Conservation (phyloP, 1,284 basidiomycete genomes). For the Heliocybe sulcata region DNA sequence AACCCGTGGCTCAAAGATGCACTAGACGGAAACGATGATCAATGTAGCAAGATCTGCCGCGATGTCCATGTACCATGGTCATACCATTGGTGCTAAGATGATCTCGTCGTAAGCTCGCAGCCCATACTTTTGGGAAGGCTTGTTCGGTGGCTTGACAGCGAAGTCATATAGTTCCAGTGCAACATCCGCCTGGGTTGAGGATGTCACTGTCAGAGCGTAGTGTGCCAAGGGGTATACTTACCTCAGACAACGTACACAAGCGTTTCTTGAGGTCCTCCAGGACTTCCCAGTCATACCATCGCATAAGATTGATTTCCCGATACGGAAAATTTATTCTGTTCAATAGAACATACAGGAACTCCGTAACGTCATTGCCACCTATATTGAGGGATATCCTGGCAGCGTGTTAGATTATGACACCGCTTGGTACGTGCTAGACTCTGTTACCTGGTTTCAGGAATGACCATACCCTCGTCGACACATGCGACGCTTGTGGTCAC, state of each 20-base stretch:
- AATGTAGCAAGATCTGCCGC: too few species aligned
- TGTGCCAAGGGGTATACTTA: constrained; percentile 23
- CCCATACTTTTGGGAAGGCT: constrained; percentile 82
- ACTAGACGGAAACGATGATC: constrained; percentile 34
- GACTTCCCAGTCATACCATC: constrained; percentile 80
- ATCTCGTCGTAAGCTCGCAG: constrained; percentile 94
- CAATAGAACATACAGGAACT: constrained; percentile 80
- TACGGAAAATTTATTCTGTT: constrained; percentile 86
- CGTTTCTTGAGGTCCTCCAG: constrained; percentile 85
- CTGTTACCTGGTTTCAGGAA: constrained; percentile 81
- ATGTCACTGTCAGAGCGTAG: constrained; percentile 3
- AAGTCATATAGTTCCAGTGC: constrained; percentile 89
- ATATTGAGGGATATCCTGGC: constrained; percentile 77
- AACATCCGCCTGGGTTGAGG: constrained; percentile 60
- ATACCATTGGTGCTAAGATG: constrained; percentile 89
- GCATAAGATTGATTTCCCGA: constrained; percentile 68
- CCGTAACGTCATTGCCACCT: constrained; percentile 92
- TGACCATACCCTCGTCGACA: constrained; percentile 90
- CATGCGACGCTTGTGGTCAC: constrained; percentile 83
- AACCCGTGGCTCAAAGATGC: constrained; percentile 88
- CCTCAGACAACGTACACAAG: constrained; percentile 82
- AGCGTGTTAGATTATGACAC: constrained; percentile 7
- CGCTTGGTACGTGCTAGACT: not conserved
- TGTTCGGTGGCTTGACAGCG: constrained; percentile 70
- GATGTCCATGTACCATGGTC: too few species aligned